These are phyloP conservation scores for Lachnellula hyalina DNA, from an alignment of 2,329 filamentous ascomycete genomes.

Conservation along the genomic window DNA sequence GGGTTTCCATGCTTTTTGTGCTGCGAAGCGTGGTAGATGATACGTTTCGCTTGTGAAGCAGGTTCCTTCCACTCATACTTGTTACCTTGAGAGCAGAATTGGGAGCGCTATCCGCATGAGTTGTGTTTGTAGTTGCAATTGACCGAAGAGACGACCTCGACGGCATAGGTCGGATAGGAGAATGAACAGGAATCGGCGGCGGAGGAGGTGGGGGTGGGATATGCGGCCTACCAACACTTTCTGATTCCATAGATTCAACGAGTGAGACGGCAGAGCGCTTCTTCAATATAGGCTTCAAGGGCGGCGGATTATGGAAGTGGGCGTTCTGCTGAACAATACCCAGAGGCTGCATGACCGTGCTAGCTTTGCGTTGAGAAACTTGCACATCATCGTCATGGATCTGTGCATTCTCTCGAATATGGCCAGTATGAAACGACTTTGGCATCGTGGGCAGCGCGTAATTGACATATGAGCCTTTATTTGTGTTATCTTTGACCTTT, in stretches of 20 bases:
- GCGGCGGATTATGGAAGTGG: slow-evolving; percentile 1
- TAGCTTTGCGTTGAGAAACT: slow-evolving; percentile 8
- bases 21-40: slow-evolving; percentile 23
- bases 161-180: slow-evolving; percentile 16
- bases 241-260: slow-evolving; percentile 11
- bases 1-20: slow-evolving; percentile 21
- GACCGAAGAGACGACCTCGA: slow-evolving; percentile 21
- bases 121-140: slow-evolving; percentile 10
- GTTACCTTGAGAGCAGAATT: slow-evolving; percentile 11
- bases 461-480: slow-evolving; percentile 17
- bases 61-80: slow-evolving; percentile 14
- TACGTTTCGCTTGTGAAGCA: slow-evolving; percentile 22
- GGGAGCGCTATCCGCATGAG: slow-evolving; percentile 8
- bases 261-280: slow-evolving; percentile 23
- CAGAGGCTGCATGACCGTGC: slow-evolving; percentile 20
- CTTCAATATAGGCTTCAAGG: slow-evolving; percentile 27
- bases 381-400: slow-evolving; percentile 38
- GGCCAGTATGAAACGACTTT: slow-evolving; percentile 31
- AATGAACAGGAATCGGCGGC: slow-evolving; percentile 16
- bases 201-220: slow-evolving; percentile 16
- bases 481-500: slow-evolving; percentile 20
- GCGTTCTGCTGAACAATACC: slow-evolving; percentile 19
- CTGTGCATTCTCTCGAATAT: slow-evolving; percentile 46
- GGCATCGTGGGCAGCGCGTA: slow-evolving; percentile 27
- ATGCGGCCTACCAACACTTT: background rate